phyloP scores from a whole-genome alignment of 2,329 filamentous ascomycete species.

The Sporothrix euskadiensis region DNA sequence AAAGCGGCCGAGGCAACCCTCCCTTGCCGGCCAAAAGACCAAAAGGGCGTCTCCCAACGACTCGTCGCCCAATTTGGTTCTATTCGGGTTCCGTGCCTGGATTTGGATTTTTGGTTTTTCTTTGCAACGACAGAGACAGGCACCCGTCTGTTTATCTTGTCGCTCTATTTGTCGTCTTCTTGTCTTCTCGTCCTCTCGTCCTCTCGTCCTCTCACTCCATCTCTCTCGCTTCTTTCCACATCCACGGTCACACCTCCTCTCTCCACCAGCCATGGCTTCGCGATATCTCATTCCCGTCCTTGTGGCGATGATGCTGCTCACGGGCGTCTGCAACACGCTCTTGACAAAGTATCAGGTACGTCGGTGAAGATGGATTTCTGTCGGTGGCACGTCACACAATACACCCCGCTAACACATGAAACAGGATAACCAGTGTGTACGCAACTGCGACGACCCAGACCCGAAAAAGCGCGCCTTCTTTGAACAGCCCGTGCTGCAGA shows the following conservation, averaged over 20 bases:
- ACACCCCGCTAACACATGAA: neutral
- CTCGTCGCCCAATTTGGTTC: slow-evolving; percentile 13
- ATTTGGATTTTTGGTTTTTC: neutral
- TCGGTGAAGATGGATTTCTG: slow-evolving; percentile 23
- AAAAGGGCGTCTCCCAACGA: neutral
- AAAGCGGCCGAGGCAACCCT: slow-evolving; percentile 16
- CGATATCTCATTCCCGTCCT: slow-evolving; percentile 76
- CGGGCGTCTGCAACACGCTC: slow-evolving; percentile 94
- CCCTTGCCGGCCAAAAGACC: slow-evolving; percentile 16
- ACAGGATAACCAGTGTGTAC: slow-evolving; percentile 94
- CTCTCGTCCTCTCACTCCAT: neutral
- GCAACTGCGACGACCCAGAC: slow-evolving; percentile 75
- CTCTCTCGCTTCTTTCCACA: neutral
- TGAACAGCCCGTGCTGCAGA: slow-evolving; percentile 95
- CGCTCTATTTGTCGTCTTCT: neutral
- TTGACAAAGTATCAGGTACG: slow-evolving; percentile 92
- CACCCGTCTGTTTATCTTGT: neutral
- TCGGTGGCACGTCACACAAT: neutral
- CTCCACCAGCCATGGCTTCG: slow-evolving; percentile 60
- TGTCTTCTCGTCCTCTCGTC: too few species aligned
- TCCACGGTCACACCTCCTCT: neutral
- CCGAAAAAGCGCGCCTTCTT: slow-evolving; percentile 70
- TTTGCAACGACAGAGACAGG: neutral
- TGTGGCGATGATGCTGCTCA: slow-evolving; percentile 94
- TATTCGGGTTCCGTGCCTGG: slow-evolving; percentile 9